Percentiles rank a stretch among this genome's conserved stretches.
These are phyloP conservation scores for Trichoderma arundinaceum DNA, from an alignment of 2,329 filamentous ascomycete genomes.

Conservation along the genomic window DNA sequence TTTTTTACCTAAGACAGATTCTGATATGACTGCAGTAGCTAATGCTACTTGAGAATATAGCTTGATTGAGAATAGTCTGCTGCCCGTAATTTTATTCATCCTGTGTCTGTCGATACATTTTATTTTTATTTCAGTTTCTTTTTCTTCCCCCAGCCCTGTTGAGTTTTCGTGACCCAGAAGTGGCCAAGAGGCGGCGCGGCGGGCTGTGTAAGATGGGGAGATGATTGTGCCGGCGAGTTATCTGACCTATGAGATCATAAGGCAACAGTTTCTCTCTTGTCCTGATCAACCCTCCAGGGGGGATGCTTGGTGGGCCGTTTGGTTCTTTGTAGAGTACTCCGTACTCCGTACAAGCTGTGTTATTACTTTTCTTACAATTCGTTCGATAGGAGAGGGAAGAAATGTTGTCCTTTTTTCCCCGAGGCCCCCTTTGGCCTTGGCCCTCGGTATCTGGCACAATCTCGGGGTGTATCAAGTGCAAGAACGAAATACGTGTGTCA, in stretches of 20 bases:
- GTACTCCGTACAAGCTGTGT: not conserved
- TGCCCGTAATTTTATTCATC: not conserved
- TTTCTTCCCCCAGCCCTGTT: not conserved
- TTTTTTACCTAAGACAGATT: no score
- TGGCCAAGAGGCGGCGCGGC: no score
- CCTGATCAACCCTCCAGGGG: not conserved
- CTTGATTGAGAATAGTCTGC: no score
- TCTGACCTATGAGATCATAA: conserved; percentile 23
- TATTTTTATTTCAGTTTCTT: not conserved
- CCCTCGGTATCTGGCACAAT: conserved; percentile 1
- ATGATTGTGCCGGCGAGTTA: conserved; percentile 15
- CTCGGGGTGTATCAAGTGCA: not conserved
- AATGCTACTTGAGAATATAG: no score
- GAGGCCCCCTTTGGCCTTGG: not conserved
- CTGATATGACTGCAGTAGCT: no score
- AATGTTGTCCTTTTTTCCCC: not conserved
- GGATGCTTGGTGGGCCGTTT: not conserved
- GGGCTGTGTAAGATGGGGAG: conserved; percentile 4
- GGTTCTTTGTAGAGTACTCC: not conserved
- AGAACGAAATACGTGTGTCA: not conserved
- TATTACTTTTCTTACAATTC: no score
- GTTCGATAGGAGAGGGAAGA: not conserved
- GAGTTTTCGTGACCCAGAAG: no score
- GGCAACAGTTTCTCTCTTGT: not conserved
- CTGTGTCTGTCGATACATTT: no score